Evolutionary conservation across 495 filamentous ascomycete genomes (phyloP).

Genomic region (Neurospora pannonica): DNA sequence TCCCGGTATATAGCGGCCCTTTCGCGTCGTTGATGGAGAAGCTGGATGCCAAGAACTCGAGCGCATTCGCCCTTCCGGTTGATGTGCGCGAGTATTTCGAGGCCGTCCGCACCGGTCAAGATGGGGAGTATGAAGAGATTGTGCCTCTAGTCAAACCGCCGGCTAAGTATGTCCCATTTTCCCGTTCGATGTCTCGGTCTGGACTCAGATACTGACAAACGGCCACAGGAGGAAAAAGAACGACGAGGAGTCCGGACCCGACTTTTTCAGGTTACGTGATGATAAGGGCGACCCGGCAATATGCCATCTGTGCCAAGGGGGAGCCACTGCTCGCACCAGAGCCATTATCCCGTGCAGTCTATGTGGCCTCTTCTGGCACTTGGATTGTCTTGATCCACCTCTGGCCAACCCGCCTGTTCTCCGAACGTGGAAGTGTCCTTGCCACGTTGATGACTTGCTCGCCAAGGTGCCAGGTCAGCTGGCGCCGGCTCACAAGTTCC

Average conservation of each 20-base stretch:
- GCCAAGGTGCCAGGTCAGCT: slow-evolving; percentile 27
- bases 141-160: slow-evolving; percentile 23
- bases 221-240: slow-evolving; percentile 42
- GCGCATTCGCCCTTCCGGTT: slow-evolving; percentile 62
- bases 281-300: slow-evolving; percentile 57
- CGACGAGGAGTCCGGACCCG: slow-evolving; percentile 50
- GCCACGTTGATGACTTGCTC: slow-evolving; percentile 59
- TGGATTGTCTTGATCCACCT: slow-evolving; percentile 85
- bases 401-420: slow-evolving; percentile 63
- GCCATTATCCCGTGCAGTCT: slow-evolving; percentile 74
- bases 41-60: slow-evolving; percentile 55
- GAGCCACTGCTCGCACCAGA: slow-evolving; percentile 40
- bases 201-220: slow-evolving; percentile 17
- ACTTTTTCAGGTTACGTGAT: slow-evolving; percentile 57
- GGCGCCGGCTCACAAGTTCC: slow-evolving; percentile 39
- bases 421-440: slow-evolving; percentile 79
- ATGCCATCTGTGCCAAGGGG: slow-evolving; percentile 58
- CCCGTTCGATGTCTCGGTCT: slow-evolving; percentile 2
- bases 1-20: slow-evolving; percentile 30
- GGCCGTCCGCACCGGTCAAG: slow-evolving; percentile 58
- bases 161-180: slow-evolving; percentile 18
- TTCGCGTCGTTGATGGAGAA: slow-evolving; percentile 51
- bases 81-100: slow-evolving; percentile 63
- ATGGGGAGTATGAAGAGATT: slow-evolving; percentile 70
- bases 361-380: slow-evolving; percentile 74